A percentile compares a stretch with the other conserved stretches of the same genome.
These are phyloP conservation scores for Scheffersomyces lignosus DNA, from an alignment of 805 yeast genomes.

Conservation along the genomic window DNA sequence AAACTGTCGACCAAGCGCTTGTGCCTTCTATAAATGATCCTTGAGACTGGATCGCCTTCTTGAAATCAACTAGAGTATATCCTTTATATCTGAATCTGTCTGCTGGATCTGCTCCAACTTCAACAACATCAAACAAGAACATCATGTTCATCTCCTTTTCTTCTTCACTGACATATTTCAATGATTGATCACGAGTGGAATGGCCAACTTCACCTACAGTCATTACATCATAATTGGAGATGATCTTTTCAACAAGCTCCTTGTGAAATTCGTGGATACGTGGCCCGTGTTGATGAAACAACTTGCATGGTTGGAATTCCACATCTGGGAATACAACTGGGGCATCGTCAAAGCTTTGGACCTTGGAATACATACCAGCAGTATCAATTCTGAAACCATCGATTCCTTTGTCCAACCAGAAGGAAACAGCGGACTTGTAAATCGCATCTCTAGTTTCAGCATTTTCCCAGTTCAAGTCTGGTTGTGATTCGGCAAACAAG, in stretches of 20 bases:
- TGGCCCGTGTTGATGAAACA: conserved; percentile 46
- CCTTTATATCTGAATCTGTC: conserved; percentile 36
- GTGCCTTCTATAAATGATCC: conserved; percentile 42
- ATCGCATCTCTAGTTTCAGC: conserved; percentile 37
- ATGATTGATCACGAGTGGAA: conserved; percentile 38
- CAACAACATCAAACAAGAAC: conserved; percentile 32
- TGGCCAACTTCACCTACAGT: conserved; percentile 59
- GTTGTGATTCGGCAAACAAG: conserved; percentile 54
- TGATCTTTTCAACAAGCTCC: conserved; percentile 45
- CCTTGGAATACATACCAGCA: conserved; percentile 53
- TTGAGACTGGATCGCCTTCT: conserved; percentile 20
- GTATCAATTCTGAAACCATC: conserved; percentile 62
- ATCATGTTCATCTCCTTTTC: conserved; percentile 39
- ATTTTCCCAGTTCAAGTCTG: conserved; percentile 64
- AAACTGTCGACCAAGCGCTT: conserved; percentile 60
- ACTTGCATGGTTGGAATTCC: conserved; percentile 39
- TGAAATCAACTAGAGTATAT: conserved; percentile 38
- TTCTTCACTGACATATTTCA: conserved; percentile 42
- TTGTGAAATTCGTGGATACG: conserved; percentile 58
- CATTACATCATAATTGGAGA: conserved; percentile 49
- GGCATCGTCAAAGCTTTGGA: conserved; percentile 45
- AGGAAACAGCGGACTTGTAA: conserved; percentile 47
- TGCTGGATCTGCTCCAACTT: conserved; percentile 33
- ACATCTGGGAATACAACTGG: conserved; percentile 43
- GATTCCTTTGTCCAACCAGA: conserved; percentile 56